A percentile compares a stretch with the other conserved stretches of the same genome.
Conservation (phyloP, 2,329 filamentous ascomycete genomes). For the Penicillium sp. region DNA sequence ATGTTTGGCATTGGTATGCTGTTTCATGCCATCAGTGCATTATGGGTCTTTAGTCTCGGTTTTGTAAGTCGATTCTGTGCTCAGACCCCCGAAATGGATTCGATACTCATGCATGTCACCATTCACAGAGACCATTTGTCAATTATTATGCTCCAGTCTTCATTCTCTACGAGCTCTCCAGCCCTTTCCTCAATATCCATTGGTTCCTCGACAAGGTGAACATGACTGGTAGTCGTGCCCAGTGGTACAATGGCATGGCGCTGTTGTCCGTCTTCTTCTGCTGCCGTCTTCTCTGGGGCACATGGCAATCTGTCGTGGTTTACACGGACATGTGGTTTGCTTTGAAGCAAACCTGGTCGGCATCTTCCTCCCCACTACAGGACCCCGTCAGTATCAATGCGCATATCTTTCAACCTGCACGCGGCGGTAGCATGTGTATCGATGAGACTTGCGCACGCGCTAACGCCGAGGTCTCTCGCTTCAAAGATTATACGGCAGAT, state of each 20-base stretch:
- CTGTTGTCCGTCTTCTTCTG: slow-evolving; percentile 56
- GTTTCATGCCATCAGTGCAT: slow-evolving; percentile 56
- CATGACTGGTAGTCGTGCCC: slow-evolving; percentile 55
- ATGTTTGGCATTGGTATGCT: slow-evolving; percentile 58
- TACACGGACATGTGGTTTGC: slow-evolving; percentile 55
- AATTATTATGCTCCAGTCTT: slow-evolving; percentile 61
- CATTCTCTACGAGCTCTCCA: slow-evolving; percentile 62
- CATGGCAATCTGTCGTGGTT: slow-evolving; percentile 53
- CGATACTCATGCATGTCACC: background rate
- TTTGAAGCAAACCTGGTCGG: slow-evolving; percentile 41
- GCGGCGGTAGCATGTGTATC: slow-evolving; percentile 34
- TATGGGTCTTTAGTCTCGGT: slow-evolving; percentile 57
- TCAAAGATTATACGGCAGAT: slow-evolving; percentile 36
- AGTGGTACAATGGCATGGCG: slow-evolving; percentile 59
- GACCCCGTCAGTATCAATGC: slow-evolving; percentile 30
- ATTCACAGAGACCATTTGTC: slow-evolving; percentile 54
- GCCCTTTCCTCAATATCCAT: slow-evolving; percentile 62
- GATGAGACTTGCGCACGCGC: slow-evolving; percentile 38
- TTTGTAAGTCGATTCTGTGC: slow-evolving; percentile 49
- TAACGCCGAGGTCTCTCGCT: slow-evolving; percentile 47
- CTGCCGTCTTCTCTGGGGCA: slow-evolving; percentile 59
- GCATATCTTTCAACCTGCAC: slow-evolving; percentile 30
- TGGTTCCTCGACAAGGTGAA: slow-evolving; percentile 65
- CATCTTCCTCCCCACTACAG: slow-evolving; percentile 25
- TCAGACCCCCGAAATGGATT: background rate